These are phyloP conservation scores for Inonotus obliquus DNA, from an alignment of 1,284 basidiomycete species.

Conservation along the genomic window DNA sequence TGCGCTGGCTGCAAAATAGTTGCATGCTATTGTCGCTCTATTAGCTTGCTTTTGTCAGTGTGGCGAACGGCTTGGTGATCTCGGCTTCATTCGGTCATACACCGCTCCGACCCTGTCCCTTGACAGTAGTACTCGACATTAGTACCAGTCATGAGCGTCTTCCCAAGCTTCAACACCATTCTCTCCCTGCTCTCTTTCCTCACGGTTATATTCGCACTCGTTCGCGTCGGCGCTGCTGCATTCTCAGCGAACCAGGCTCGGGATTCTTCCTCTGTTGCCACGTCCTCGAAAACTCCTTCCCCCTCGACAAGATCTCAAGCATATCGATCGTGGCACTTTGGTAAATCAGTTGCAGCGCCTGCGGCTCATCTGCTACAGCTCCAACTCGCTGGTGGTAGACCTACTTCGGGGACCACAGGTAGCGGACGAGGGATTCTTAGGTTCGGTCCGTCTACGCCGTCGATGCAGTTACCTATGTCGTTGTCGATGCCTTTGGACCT, in stretches of 20 bases:
- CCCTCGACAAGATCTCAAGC: background rate
- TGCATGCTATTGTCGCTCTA: background rate
- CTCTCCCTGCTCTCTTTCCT: constrained; percentile 31
- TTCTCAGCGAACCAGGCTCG: constrained; percentile 20
- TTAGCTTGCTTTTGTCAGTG: background rate
- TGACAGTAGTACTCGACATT: background rate
- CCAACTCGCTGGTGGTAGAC: constrained; percentile 21
- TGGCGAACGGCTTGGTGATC: background rate
- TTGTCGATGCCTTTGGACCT: background rate
- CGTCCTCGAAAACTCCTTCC: background rate
- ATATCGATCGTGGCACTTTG: background rate
- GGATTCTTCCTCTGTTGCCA: background rate
- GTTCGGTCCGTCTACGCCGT: background rate
- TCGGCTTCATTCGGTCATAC: background rate
- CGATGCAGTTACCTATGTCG: constrained; percentile 11
- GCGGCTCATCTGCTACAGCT: constrained; percentile 21
- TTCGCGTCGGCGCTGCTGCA: constrained; percentile 30
- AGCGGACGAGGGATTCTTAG: background rate
- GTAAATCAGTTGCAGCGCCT: background rate
- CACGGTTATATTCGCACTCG: constrained; percentile 22
- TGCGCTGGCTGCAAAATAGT: background rate
- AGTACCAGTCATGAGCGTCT: constrained; percentile 26
- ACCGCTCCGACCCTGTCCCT: background rate
- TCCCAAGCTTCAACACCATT: constrained; percentile 30
- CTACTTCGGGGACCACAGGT: constrained; percentile 17